Evolutionary conservation across 108 stramenopile genomes (phyloP), one percentile per base, ranked within the genome.

Genomic region (Cyclotella kingstonii): DNA sequence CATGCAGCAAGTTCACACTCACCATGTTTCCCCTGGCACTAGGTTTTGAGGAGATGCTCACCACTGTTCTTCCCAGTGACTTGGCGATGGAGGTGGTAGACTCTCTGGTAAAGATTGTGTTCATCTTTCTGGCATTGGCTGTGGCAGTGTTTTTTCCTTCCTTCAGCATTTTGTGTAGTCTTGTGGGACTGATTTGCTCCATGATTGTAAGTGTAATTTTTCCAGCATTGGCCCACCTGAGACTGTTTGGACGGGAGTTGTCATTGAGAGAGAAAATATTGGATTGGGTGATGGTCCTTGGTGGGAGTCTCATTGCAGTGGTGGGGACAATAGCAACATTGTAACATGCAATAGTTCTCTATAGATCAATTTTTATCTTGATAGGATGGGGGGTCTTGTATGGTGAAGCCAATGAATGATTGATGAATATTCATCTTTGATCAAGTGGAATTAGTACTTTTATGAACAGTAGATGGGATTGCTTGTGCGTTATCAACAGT

Each of bases 21-120:
- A 91, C 90, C 19, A 85, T 87, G 83, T 91, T 85, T 54, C 90
- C 90, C n/a, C 55, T 85, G 33, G 85, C 86, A 5, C 79, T 91
- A 52, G 90, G 86, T n/a, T 71, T 91, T 41, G 85, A 87, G 77
- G 90, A 91, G 47, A 80, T 91, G 56, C 43, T 86, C 28, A 83
- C 90, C 12, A 80, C 68, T 41, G 77, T 60, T 28, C 40, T 90
- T 34, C 80, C 89, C 3, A 83, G 68, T 51, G 84, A 90, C 39
- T 44, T 55, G 17, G 63, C 67, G 17, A 79, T 83, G 77, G 77
- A 68, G 42, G 17, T 81, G 48, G 71, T 76, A 21, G 71, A 76
- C 33, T 78, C 74, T 11, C 5, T 72, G 10, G 84, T 91, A 46
- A 86, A 85, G 46, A 27, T 91, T 15, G 36, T 81, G 2, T 29